Percentiles rank a stretch among this genome's conserved stretches.
phyloP scores from a whole-genome alignment of 2,329 filamentous ascomycete species.

The Xylariales sp. region DNA sequence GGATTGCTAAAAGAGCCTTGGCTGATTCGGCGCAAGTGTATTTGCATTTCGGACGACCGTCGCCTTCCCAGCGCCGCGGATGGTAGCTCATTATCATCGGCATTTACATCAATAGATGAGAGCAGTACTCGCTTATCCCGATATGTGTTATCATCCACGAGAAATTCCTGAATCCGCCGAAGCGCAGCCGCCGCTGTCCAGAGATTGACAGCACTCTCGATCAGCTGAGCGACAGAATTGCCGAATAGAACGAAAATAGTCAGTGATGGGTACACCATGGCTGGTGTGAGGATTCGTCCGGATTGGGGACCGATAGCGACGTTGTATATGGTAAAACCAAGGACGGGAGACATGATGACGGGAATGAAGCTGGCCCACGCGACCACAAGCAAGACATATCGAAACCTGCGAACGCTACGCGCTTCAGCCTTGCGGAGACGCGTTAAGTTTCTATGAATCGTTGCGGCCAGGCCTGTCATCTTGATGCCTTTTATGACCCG shows the following conservation, averaged over 20 bases:
- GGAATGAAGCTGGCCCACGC: constrained; percentile 4
- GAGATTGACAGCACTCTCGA: background rate
- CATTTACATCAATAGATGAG: background rate
- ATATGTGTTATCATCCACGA: background rate
- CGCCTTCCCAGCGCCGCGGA: no score
- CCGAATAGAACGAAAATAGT: background rate
- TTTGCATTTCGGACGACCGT: background rate
- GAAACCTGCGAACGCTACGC: constrained; percentile 1
- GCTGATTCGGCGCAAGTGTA: background rate
- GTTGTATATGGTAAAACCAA: constrained; percentile 5
- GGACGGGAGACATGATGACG: constrained; percentile 4
- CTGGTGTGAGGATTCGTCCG: background rate
- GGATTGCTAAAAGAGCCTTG: background rate
- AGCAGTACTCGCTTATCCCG: background rate
- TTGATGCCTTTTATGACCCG: constrained; percentile 1
- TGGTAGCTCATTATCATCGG: background rate
- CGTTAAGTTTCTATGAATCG: background rate
- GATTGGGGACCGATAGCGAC: background rate
- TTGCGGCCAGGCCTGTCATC: background rate
- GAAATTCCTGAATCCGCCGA: background rate
- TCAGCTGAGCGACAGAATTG: background rate
- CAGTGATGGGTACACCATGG: background rate
- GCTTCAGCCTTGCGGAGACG: constrained; percentile 1
- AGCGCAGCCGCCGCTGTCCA: background rate
- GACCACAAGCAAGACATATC: constrained; percentile 3